Conservation (phyloP, 2,329 filamentous ascomycete genomes). For the Emericellopsis cladophorae region DNA sequence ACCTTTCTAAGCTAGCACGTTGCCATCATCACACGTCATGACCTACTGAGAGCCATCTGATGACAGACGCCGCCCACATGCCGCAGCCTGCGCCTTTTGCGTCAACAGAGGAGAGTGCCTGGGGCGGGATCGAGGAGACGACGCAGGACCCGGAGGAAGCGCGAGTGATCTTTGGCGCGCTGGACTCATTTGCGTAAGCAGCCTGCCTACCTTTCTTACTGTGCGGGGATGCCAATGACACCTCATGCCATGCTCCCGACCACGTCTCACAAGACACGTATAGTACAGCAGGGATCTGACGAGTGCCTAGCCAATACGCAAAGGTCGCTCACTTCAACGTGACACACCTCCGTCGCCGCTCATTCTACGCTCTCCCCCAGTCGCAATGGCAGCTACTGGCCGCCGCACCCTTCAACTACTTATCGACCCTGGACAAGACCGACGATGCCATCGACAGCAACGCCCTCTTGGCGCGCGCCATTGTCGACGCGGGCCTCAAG, state of each 20-base stretch:
- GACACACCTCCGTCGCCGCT: slow-evolving; percentile 79
- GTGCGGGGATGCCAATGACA: too few species aligned
- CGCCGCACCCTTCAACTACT: slow-evolving; percentile 67
- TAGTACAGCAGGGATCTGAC: neutral
- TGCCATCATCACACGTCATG: too few species aligned
- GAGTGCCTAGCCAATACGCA: slow-evolving; percentile 58
- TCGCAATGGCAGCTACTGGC: slow-evolving; percentile 76
- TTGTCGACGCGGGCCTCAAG: slow-evolving; percentile 55
- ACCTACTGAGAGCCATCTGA: too few species aligned
- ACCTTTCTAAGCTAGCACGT: too few species aligned
- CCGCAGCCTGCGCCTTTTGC: neutral
- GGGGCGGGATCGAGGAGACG: slow-evolving; percentile 45
- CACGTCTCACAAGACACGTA: neutral
- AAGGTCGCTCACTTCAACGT: slow-evolving; percentile 78
- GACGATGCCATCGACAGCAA: slow-evolving; percentile 87
- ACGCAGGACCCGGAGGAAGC: slow-evolving; percentile 61
- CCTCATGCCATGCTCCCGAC: too few species aligned
- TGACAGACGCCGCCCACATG: too few species aligned
- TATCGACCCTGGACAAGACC: slow-evolving; percentile 64
- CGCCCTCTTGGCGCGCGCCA: slow-evolving; percentile 67
- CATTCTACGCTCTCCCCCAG: slow-evolving; percentile 82
- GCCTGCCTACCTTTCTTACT: neutral
- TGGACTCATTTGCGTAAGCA: slow-evolving; percentile 83
- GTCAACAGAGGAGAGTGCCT: slow-evolving; percentile 26
- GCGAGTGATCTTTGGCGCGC: slow-evolving; percentile 63